Base-by-base conservation (phyloP, 345 rosid species). In the Toxicodendron radicans region DNA sequence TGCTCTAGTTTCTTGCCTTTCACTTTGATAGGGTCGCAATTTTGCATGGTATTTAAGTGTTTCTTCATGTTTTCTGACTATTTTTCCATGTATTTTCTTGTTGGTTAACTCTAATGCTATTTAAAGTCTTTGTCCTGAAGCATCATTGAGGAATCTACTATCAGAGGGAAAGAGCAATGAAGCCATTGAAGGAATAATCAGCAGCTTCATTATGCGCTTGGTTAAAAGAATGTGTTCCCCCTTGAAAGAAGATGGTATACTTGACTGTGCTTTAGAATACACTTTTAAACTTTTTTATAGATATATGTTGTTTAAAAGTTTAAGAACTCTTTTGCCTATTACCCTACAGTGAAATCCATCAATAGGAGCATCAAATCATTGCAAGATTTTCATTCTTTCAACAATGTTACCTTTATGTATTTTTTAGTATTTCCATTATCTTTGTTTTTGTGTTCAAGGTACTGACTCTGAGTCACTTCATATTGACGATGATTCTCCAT, bases 221-320 rank as follows among this genome's bases (percentile, higher is more conserved):
- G 78, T 88, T 58, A 78, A 83, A 81, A 87, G 83, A 84, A 92
- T 93, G 90, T 90, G 87, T 76, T 81, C 82, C 72, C 82, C 88
- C 49, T 70, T 46, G 27, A 81, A 79, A 76, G 76, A 57, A 79
- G 84, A 80, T 69, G 91, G 97, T 1, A 27, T 87, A 63, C 68
- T 71, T 66, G 48, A 35, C 58, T 27, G 10, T 43, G n/a, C 7
- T 46, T 49, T 74, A 1, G 23, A 13, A 65, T 38, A 79, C 49
- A 41, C 75, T 35, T 20, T 66, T 65, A 35, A 24, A 63, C 10
- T 35, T 7, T 14, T 0, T 5, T 3, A 10, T 23, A 59, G 17
- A 30, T 24, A 30, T 10, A 54, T 23, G 58, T 7, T 53, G 45
- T 59, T 58, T 13, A 67, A 5, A 23, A 24, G 24, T 33, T 35